phyloP scores from a whole-genome alignment of 78 protist genomes.

The Tieghemostelium lacteum region DNA sequence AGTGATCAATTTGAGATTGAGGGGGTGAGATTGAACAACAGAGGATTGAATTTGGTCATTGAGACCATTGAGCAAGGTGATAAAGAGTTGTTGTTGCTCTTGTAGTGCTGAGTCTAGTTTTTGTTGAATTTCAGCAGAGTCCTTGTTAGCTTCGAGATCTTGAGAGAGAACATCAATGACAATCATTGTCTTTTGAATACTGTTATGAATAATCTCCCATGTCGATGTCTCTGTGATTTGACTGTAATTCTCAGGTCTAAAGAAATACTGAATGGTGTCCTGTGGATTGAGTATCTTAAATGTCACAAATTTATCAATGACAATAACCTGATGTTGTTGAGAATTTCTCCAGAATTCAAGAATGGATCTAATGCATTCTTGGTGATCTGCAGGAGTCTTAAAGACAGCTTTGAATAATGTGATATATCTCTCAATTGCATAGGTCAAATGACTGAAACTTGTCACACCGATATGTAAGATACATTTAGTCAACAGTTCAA shows the following conservation, averaged over 20 bases:
- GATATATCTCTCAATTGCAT: conserved; percentile 65
- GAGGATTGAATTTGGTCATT: background rate
- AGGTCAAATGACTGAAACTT: conserved; percentile 59
- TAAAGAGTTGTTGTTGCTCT: conserved; percentile 51
- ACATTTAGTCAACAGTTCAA: conserved; percentile 65
- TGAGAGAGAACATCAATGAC: conserved; percentile 32
- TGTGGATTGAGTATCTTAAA: conserved; percentile 48
- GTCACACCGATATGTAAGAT: conserved; percentile 61
- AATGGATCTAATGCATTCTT: conserved; percentile 34
- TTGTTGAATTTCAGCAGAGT: conserved; percentile 17
- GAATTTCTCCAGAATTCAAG: conserved; percentile 48
- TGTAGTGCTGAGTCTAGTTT: conserved; percentile 14
- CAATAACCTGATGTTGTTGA: conserved; percentile 69
- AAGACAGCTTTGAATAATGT: conserved; percentile 48
- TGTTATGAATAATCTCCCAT: conserved; percentile 57
- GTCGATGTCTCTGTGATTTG: conserved; percentile 25
- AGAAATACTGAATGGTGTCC: conserved; percentile 18
- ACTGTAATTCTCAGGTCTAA: background rate
- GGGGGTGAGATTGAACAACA: too few relatives aligned
- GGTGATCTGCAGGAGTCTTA: conserved; percentile 34
- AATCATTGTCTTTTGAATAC: conserved; percentile 56
- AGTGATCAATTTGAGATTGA: conserved; percentile 22
- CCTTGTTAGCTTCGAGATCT: conserved; percentile 13
- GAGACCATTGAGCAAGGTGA: background rate
- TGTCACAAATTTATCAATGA: conserved; percentile 55